Percentiles rank a stretch among this genome's conserved stretches.
Conservation (phyloP, 305 asterid genomes). For the Stenogyne calaminthoides region DNA sequence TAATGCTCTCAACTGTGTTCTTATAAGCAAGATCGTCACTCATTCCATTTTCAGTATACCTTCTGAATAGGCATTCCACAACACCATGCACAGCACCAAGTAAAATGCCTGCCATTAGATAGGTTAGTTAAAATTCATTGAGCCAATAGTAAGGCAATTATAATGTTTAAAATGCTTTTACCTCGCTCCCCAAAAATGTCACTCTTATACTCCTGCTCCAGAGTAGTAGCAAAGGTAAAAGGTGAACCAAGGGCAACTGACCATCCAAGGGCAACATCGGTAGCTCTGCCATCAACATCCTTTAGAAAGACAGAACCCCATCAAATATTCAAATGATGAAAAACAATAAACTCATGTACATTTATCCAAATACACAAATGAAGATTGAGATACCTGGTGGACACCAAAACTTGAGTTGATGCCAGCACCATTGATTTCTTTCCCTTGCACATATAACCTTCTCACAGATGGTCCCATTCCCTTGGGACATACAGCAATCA, state of each 20-base stretch:
- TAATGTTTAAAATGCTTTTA: conserved; percentile 25
- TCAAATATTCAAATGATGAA: neutral
- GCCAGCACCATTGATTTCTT: conserved; percentile 97
- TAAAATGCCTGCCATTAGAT: conserved; percentile 64
- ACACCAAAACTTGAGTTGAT: conserved; percentile 96
- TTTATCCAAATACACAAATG: neutral
- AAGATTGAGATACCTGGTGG: conserved; percentile 64
- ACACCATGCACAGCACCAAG: conserved; percentile 98
- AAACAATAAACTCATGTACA: neutral
- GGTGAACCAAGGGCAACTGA: conserved; percentile 99
- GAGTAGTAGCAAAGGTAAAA: conserved; percentile 89
- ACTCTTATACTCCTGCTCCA: conserved; percentile 92
- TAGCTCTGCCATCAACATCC: conserved; percentile 98
- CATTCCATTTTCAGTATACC: conserved; percentile 96
- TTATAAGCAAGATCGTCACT: conserved; percentile 91
- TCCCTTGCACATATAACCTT: conserved; percentile 95
- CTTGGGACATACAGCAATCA: conserved; percentile 97
- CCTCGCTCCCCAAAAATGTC: conserved; percentile 98
- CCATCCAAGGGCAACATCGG: conserved; percentile 98
- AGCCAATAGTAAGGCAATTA: conserved; percentile 7
- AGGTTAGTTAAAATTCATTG: conserved; percentile 22
- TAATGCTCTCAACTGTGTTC: conserved; percentile 93
- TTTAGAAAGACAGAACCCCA: conserved; percentile 27
- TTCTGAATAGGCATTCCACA: conserved; percentile 88
- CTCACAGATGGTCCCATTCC: conserved; percentile 99